Evolutionary conservation across 2,329 filamentous ascomycete genomes (phyloP).

Genomic region (Dothideomycetes sp.): DNA sequence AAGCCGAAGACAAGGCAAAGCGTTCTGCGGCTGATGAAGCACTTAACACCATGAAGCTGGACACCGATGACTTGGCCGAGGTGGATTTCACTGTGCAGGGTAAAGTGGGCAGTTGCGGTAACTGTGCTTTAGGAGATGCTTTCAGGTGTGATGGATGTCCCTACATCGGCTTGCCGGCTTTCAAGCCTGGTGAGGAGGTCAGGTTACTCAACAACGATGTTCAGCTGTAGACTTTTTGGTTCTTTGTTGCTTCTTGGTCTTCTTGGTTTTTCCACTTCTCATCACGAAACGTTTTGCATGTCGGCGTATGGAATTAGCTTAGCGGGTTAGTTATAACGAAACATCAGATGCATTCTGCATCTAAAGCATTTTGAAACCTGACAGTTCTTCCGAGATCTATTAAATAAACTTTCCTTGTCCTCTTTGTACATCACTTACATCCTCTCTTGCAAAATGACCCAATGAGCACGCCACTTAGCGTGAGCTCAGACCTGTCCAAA

Average conservation of each 20-base stretch:
- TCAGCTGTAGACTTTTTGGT: constrained; percentile 52
- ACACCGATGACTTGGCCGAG: constrained; percentile 71
- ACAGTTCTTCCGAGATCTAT: too few species aligned
- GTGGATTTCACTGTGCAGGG: constrained; percentile 97
- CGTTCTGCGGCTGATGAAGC: constrained; percentile 55
- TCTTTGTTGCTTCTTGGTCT: neutral
- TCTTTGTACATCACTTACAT: too few species aligned
- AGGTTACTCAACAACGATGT: constrained; percentile 75
- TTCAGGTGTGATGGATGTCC: constrained; percentile 58
- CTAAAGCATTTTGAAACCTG: too few species aligned
- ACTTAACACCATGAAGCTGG: constrained; percentile 61
- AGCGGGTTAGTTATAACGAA: too few species aligned
- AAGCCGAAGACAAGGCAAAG: constrained; percentile 70
- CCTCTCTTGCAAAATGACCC: too few species aligned
- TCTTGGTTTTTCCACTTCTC: too few species aligned
- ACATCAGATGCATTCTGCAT: too few species aligned
- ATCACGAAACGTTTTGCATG: too few species aligned
- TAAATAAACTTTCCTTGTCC: too few species aligned
- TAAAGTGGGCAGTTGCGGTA: constrained; percentile 90
- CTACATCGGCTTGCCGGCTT: constrained; percentile 85
- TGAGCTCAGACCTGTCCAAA: too few species aligned
- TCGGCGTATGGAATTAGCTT: too few species aligned
- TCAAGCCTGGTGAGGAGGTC: constrained; percentile 95
- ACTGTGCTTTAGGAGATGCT: constrained; percentile 87
- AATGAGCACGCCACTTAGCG: too few species aligned